Evolutionary conservation across 2,329 filamentous ascomycete species (phyloP).

Genomic region (Acephala macrosclerotiorum): DNA sequence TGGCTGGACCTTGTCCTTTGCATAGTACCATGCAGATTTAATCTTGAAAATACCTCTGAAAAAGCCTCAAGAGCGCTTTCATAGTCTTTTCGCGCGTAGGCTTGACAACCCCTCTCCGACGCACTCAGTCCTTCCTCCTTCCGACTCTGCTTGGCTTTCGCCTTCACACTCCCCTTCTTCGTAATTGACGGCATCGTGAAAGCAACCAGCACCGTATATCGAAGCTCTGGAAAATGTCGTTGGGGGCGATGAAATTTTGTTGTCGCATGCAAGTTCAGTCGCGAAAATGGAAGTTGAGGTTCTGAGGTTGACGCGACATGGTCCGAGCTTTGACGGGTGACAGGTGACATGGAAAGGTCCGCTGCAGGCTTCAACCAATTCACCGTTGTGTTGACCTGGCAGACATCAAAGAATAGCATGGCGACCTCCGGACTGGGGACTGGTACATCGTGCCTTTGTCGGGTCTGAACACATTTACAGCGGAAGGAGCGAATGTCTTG

Average conservation of each 20-base stretch:
- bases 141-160: neutral
- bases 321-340: conserved; percentile 1
- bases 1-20: no score
- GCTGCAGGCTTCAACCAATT: neutral
- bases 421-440: no score
- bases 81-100: conserved; percentile 42
- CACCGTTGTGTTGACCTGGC: no score
- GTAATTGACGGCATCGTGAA: neutral
- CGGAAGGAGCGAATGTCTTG: no score
- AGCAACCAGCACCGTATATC: neutral
- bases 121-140: conserved; percentile 38
- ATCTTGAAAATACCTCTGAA: conserved; percentile 32
- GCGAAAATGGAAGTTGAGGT: neutral
- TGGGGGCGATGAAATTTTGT: neutral
- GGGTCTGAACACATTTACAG: no score
- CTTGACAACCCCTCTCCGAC: conserved; percentile 38
- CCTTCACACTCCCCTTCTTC: neutral
- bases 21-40: no score
- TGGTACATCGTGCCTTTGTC: no score
- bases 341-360: neutral
- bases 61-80: conserved; percentile 39
- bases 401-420: no score
- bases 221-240: neutral
- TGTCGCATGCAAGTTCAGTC: neutral
- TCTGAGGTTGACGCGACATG: neutral